Conservation (phyloP, 1,284 basidiomycete genomes). For the Coniferiporia sulphurascens region DNA sequence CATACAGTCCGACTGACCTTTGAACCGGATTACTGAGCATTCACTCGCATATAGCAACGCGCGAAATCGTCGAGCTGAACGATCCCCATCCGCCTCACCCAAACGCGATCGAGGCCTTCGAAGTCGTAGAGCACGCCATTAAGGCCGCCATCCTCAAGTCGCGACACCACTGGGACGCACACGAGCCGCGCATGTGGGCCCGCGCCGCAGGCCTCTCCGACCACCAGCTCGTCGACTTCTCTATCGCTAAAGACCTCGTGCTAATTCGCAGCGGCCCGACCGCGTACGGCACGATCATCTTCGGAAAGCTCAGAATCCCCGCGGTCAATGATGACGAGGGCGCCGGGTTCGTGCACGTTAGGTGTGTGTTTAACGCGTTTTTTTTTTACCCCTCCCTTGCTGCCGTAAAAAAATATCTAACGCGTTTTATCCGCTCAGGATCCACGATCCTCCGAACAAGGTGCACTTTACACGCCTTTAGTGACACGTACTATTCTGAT, state of each 20-base stretch:
- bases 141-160: slow-evolving; percentile 59
- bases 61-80: slow-evolving; percentile 52
- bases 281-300: slow-evolving; percentile 64
- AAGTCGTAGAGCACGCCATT: slow-evolving; percentile 46
- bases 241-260: slow-evolving; percentile 52
- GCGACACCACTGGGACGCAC: slow-evolving; percentile 63
- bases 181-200: slow-evolving; percentile 71
- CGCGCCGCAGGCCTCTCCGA: slow-evolving; percentile 51
- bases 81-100: slow-evolving; percentile 50
- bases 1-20: background rate
- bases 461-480: slow-evolving; percentile 32
- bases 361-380: slow-evolving; percentile 47
- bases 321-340: slow-evolving; percentile 57
- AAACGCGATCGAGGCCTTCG: slow-evolving; percentile 63
- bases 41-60: slow-evolving; percentile 41
- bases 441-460: slow-evolving; percentile 71
- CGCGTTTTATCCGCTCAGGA: slow-evolving; percentile 32
- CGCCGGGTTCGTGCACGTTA: slow-evolving; percentile 63
- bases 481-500: background rate
- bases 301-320: slow-evolving; percentile 72
- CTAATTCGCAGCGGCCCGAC: slow-evolving; percentile 43
- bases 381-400: too few species aligned
- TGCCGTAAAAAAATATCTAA: too few species aligned
- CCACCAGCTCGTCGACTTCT: slow-evolving; percentile 46
- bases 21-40: background rate